Percentiles rank a stretch among this genome's conserved stretches.
These are phyloP conservation scores for Chytridium lagenaria DNA, from an alignment of 371 early-diverging fungal genomes.

Conservation along the genomic window DNA sequence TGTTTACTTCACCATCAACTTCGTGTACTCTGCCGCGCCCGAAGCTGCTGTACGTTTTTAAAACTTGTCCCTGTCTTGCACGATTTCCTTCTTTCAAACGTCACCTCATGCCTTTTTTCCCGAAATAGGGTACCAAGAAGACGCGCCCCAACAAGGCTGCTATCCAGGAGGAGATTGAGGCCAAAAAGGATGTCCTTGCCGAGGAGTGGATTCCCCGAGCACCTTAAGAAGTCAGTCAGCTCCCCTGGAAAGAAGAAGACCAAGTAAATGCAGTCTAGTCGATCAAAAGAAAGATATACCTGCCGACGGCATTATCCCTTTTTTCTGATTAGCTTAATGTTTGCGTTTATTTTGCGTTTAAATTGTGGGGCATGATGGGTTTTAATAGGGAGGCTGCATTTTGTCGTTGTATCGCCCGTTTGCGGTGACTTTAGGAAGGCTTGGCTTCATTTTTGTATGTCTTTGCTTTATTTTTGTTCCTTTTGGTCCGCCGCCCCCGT, in stretches of 20 bases:
- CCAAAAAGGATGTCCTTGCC: slow-evolving; percentile 34
- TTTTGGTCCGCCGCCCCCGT: not conserved
- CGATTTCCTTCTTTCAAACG: not conserved
- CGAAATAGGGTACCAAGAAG: slow-evolving; percentile 26
- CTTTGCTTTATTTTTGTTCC: not conserved
- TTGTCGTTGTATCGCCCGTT: not conserved
- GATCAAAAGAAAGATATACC: too few species aligned
- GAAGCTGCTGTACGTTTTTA: slow-evolving; percentile 10
- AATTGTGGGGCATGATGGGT: not conserved
- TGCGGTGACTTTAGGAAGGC: not conserved
- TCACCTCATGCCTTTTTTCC: slow-evolving; percentile 1
- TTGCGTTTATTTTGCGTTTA: not conserved
- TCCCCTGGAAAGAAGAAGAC: slow-evolving; percentile 24
- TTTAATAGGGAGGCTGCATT: not conserved
- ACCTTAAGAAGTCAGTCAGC: slow-evolving; percentile 28
- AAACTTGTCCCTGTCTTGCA: not conserved
- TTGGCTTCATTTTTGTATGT: not conserved
- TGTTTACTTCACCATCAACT: slow-evolving; percentile 17
- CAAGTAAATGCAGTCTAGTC: slow-evolving; percentile 9
- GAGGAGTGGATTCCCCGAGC: slow-evolving; percentile 42
- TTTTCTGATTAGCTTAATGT: not conserved
- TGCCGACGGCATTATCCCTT: not conserved
- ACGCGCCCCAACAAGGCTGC: slow-evolving; percentile 20
- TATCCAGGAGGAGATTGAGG: slow-evolving; percentile 31
- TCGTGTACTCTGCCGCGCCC: slow-evolving; percentile 21